phyloP scores from a whole-genome alignment of 441 rosid genomes.

The Rhodomyrtus psidioides region DNA sequence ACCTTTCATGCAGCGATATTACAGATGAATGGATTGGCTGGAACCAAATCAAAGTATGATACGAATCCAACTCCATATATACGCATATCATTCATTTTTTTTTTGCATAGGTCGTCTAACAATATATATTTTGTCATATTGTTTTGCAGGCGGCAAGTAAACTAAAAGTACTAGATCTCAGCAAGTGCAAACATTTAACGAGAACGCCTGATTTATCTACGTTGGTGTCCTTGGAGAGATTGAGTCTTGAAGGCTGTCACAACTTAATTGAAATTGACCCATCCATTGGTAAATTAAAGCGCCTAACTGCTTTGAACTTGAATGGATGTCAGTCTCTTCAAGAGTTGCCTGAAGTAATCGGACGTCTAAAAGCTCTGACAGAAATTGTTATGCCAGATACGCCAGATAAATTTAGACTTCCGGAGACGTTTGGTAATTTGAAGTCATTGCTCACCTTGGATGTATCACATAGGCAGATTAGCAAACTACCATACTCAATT shows the following conservation, averaged over 20 bases:
- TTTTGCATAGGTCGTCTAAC: neutral
- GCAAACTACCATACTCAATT: too few species aligned
- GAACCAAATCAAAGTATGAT: neutral
- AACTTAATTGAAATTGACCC: neutral
- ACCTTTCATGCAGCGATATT: neutral
- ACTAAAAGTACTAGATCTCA: too few species aligned
- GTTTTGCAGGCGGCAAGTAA: neutral
- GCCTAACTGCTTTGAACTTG: neutral
- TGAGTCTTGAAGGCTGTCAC: neutral
- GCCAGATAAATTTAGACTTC: neutral
- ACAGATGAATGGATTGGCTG: neutral
- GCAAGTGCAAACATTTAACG: accelerated
- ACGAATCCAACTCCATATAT: neutral
- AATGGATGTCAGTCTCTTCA: neutral
- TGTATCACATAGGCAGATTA: too few species aligned
- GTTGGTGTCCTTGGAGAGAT: neutral
- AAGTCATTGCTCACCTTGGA: neutral
- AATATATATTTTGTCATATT: too few species aligned
- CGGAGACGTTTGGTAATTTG: neutral
- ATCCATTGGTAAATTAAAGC: neutral
- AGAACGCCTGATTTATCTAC: neutral
- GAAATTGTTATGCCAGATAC: neutral
- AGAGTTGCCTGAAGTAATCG: neutral
- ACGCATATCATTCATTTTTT: neutral
- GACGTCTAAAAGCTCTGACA: neutral